These are phyloP conservation scores for Trypanosoma lewisi DNA, from an alignment of 208 protist species.

Conservation along the genomic window DNA sequence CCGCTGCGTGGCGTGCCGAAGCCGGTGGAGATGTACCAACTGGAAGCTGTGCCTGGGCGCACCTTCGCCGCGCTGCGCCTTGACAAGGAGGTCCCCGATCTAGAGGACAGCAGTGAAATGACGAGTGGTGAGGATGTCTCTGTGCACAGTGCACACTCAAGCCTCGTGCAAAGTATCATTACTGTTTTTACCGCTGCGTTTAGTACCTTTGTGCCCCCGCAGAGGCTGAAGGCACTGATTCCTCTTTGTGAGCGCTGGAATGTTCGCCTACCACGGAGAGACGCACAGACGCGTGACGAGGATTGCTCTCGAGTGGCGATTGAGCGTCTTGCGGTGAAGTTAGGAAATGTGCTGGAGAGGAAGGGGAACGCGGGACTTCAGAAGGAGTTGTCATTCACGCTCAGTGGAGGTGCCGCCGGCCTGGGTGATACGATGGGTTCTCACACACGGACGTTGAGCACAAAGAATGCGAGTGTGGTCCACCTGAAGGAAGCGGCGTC, in stretches of 20 bases:
- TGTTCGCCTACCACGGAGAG: too few relatives aligned
- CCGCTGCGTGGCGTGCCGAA: constrained; percentile 55
- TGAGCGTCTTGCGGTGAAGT: background rate
- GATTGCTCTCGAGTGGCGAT: too few relatives aligned
- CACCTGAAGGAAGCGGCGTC: background rate
- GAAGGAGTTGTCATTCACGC: background rate
- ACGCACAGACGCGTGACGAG: too few relatives aligned
- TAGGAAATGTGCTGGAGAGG: background rate
- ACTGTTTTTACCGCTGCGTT: background rate
- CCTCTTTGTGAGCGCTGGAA: too few relatives aligned
- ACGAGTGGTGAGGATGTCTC: background rate
- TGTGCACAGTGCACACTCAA: background rate
- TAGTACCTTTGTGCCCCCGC: background rate
- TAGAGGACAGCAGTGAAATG: constrained; percentile 12
- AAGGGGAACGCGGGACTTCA: background rate
- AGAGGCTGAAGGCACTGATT: too few relatives aligned
- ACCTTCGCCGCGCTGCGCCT: constrained; percentile 41
- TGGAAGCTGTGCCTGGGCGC: constrained; percentile 47
- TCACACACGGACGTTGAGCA: too few relatives aligned
- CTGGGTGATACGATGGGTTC: too few relatives aligned
- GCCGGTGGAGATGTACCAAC: constrained; percentile 60
- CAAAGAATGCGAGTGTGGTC: too few relatives aligned
- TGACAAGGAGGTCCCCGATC: constrained; percentile 38
- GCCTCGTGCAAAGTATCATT: background rate
- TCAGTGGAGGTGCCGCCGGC: too few relatives aligned